Evolutionary conservation across 495 filamentous ascomycete genomes (phyloP).

Genomic region (Penicillium manginii): DNA sequence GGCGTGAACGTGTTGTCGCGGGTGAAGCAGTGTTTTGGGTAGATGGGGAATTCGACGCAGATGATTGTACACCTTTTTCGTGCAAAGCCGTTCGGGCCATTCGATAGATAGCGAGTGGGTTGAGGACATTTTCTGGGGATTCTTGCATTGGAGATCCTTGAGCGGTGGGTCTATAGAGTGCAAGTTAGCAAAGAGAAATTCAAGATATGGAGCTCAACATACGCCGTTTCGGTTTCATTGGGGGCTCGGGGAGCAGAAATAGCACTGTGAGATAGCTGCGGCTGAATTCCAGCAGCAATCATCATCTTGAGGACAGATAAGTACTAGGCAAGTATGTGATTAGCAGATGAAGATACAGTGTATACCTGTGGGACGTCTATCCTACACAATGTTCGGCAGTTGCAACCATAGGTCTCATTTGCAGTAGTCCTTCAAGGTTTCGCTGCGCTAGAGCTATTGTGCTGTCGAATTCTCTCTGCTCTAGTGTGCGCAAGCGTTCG

Average conservation of each 20-base stretch:
- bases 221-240: conserved; percentile 7
- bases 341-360: not conserved
- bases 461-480: conserved; percentile 9
- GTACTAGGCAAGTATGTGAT: conserved; percentile 10
- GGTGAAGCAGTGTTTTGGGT: conserved; percentile 7
- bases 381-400: conserved; percentile 27
- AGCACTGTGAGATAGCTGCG: not conserved
- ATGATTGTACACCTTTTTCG: conserved; percentile 8
- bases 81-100: conserved; percentile 30
- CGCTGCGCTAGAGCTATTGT: conserved; percentile 14
- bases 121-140: conserved; percentile 24
- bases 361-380: not conserved
- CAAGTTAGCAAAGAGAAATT: not conserved
- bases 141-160: conserved; percentile 18
- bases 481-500: not conserved
- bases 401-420: conserved; percentile 27
- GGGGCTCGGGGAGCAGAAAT: not conserved
- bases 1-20: not conserved
- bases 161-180: conserved; percentile 1
- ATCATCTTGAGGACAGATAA: conserved; percentile 25
- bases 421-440: conserved; percentile 21
- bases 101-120: conserved; percentile 28
- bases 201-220: not conserved
- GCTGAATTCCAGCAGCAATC: conserved; percentile 19
- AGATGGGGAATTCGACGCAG: conserved; percentile 11